Evolutionary conservation across 2,329 filamentous ascomycete genomes (phyloP), one percentile per base, ranked within the genome.

Genomic region (Bisporella sp.): DNA sequence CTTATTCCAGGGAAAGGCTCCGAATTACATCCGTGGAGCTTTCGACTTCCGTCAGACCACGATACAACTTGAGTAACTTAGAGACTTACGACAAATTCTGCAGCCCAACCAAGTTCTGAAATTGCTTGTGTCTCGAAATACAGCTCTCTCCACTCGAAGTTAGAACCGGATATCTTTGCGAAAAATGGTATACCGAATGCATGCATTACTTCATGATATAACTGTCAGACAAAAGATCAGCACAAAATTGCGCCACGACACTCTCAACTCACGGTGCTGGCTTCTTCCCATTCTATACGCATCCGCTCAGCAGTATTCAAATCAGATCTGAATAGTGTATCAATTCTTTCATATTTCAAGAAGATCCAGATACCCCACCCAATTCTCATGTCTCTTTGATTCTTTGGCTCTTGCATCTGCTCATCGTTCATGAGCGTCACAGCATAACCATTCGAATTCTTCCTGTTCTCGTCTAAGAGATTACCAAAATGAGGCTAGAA

Each of bases 131-230:
- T 6, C 40, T 55, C 49, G 9, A 57, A 57, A 40, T 55, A 61
- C 0, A 39, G 47, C 21, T 57, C 53, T n/a, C 11, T 12, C 5
- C 6, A 4, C 2, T 33, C 21, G 21, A 21, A 21, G 21, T 21
- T 21, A 21, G 21, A 21, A 21, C 21, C n/a, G 11, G 31, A 32
- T 35, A 30, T 39, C 1, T 21, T 47, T 28, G 6, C 41, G n/a
- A 29, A 21, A 21, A 29, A 46, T 3, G 44, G 43, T 28, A 28
- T 42, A 5, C 35, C 41, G 13, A 55, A 28, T 3, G 53, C 54
- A 50, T 57, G 54, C 40, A 54, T 46, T 11, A 50, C 47, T 37
- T 59, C 54, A 39, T 55, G 55, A 4, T 50, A 44, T 46, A 57
- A 41, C 48, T 55, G 45, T 4, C 4, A 9, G 6, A 5, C 31